phyloP scores from a whole-genome alignment of 176 grass and related monocot species.

The Oryza meyeriana region DNA sequence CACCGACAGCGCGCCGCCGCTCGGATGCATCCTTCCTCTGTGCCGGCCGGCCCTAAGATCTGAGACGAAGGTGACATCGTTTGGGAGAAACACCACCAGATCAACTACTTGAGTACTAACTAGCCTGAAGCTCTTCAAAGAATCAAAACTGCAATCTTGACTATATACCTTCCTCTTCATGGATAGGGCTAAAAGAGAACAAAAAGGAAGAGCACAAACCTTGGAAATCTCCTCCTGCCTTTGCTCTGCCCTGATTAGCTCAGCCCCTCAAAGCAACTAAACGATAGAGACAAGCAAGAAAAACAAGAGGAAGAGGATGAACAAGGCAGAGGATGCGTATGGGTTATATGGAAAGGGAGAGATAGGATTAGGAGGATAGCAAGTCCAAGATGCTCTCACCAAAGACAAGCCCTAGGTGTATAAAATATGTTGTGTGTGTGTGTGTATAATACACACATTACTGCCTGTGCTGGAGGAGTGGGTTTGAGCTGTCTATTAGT shows the following conservation, averaged over 20 bases:
- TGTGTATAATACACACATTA: not conserved
- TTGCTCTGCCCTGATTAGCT: slow-evolving; percentile 16
- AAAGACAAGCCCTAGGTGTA: slow-evolving; percentile 41
- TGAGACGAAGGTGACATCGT: slow-evolving; percentile 1
- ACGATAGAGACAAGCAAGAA: slow-evolving; percentile 52
- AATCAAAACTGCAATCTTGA: not conserved
- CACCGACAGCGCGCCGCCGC: slow-evolving; percentile 55
- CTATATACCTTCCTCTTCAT: slow-evolving; percentile 33
- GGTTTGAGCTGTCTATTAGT: slow-evolving; percentile 57
- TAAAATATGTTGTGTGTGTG: slow-evolving; percentile 9
- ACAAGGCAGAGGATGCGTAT: slow-evolving; percentile 18
- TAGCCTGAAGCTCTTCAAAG: not conserved
- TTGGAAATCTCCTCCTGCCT: slow-evolving; percentile 41
- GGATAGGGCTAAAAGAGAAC: slow-evolving; percentile 13
- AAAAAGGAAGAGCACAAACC: slow-evolving; percentile 52
- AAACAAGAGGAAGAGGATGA: slow-evolving; percentile 48
- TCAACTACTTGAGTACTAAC: not conserved
- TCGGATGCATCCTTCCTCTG: slow-evolving; percentile 65
- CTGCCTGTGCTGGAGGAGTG: slow-evolving; percentile 30
- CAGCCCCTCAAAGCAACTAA: slow-evolving; percentile 32
- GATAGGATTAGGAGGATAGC: slow-evolving; percentile 27
- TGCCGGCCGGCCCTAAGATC: slow-evolving; percentile 26
- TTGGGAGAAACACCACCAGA: not conserved
- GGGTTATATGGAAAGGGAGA: slow-evolving; percentile 38
- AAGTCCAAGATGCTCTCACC: slow-evolving; percentile 45